Evolutionary conservation across 768 basidiomycete genomes (phyloP).

Genomic region (Pleurotus platypus): DNA sequence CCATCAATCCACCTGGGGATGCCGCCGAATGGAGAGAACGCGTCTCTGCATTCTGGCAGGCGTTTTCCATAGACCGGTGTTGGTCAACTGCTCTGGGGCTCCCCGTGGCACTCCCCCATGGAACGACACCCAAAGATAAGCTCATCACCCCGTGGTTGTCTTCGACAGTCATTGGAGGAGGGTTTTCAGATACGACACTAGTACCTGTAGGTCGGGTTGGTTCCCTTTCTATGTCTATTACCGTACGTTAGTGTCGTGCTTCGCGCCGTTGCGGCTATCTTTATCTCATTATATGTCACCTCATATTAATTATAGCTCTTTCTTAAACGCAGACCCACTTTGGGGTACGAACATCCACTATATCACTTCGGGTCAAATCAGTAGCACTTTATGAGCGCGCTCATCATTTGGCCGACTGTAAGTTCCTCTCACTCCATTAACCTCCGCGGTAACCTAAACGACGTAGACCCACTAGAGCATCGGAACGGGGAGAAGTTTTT

Average conservation of each 20-base stretch:
- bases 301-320: background rate
- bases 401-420: slow-evolving; percentile 37
- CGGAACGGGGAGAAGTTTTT: slow-evolving; percentile 27
- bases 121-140: slow-evolving; percentile 39
- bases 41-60: slow-evolving; percentile 57
- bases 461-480: slow-evolving; percentile 16
- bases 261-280: background rate
- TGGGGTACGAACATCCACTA: slow-evolving; percentile 9
- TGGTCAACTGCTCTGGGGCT: slow-evolving; percentile 56
- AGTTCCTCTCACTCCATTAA: slow-evolving; percentile 11
- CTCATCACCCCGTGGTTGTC: slow-evolving; percentile 53
- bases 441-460: no score
- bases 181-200: background rate
- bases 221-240: slow-evolving; percentile 10
- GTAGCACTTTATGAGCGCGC: slow-evolving; percentile 52
- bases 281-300: background rate
- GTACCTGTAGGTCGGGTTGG: slow-evolving; percentile 7
- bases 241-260: background rate
- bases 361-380: slow-evolving; percentile 47
- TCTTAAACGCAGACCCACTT: background rate
- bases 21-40: slow-evolving; percentile 41
- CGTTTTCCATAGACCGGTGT: slow-evolving; percentile 57
- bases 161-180: background rate
- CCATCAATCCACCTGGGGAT: slow-evolving; percentile 32
- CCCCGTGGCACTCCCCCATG: slow-evolving; percentile 49